These are phyloP conservation scores for Rhamnella rubrinervis DNA, from an alignment of 331 rosid genomes.

Conservation along the genomic window DNA sequence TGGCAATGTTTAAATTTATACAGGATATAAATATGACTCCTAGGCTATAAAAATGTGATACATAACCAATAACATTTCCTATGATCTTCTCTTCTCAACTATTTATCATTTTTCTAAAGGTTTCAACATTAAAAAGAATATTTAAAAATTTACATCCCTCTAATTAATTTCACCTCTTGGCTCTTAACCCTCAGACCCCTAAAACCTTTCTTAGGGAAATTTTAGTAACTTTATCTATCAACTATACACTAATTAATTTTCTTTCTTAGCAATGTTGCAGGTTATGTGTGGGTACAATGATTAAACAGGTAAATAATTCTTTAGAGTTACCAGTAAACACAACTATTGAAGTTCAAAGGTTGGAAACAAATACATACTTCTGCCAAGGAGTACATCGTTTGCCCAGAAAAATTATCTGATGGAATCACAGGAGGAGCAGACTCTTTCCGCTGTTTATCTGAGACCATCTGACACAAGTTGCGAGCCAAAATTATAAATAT, in stretches of 20 bases:
- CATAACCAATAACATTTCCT: no score
- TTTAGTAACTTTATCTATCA: no score
- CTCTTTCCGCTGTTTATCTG: conserved; percentile 94
- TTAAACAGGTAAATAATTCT: not conserved
- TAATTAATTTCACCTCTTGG: no score
- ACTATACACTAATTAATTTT: not conserved
- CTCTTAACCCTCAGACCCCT: no score
- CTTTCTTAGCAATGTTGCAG: not conserved
- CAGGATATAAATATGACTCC: no score
- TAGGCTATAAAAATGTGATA: no score
- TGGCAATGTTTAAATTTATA: no score
- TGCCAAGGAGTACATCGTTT: conserved; percentile 84
- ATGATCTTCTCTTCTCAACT: no score
- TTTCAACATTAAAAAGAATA: no score
- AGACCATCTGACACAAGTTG: conserved; percentile 68
- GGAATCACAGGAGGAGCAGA: conserved; percentile 84
- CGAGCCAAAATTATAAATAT: conserved; percentile 22
- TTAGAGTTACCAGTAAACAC: not conserved
- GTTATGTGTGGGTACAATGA: not conserved
- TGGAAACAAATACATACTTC: conserved; percentile 59
- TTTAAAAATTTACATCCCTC: no score
- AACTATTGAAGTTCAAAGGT: conserved; percentile 1
- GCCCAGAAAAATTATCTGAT: conserved; percentile 57
- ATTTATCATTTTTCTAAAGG: no score
- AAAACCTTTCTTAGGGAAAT: no score